These are phyloP conservation scores for Spongispora temasekensis DNA, from an alignment of 1,284 basidiomycete genomes.

Conservation along the genomic window DNA sequence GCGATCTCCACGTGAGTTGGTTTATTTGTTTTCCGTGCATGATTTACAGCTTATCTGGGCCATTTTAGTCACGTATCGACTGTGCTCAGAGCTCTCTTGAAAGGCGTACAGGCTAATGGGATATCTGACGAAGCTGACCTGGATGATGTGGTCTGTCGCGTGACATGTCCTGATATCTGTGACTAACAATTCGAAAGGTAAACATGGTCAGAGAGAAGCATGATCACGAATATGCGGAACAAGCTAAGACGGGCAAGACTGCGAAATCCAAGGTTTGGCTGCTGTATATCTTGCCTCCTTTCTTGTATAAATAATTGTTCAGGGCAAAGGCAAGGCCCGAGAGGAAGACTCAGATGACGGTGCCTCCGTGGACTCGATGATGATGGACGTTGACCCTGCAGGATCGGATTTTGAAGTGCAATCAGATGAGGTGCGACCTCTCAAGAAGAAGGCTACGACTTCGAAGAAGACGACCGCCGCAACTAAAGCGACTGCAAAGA, in stretches of 20 bases:
- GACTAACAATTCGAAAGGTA: slow-evolving; percentile 44
- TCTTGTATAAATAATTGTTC: background rate
- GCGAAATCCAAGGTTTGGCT: slow-evolving; percentile 43
- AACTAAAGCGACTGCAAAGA: slow-evolving; percentile 43
- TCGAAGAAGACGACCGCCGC: slow-evolving; percentile 37
- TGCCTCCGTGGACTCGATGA: slow-evolving; percentile 80
- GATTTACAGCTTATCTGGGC: background rate
- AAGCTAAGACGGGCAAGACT: slow-evolving; percentile 38
- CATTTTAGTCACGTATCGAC: slow-evolving; percentile 64
- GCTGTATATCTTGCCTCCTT: background rate
- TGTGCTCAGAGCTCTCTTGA: slow-evolving; percentile 65
- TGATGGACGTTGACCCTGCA: slow-evolving; percentile 58
- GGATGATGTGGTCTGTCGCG: slow-evolving; percentile 63
- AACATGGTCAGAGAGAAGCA: slow-evolving; percentile 66
- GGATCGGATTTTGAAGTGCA: slow-evolving; percentile 48
- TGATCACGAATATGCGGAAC: slow-evolving; percentile 60
- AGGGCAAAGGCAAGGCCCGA: slow-evolving; percentile 55
- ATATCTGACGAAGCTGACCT: slow-evolving; percentile 76
- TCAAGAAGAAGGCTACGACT: slow-evolving; percentile 49
- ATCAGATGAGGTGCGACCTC: slow-evolving; percentile 44
- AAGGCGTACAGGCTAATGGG: slow-evolving; percentile 60
- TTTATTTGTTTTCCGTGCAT: background rate
- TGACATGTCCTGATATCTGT: background rate
- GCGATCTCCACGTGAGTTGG: slow-evolving; percentile 79
- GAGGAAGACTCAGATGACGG: slow-evolving; percentile 49